These are phyloP conservation scores for Pyrrhoderma noxium DNA, from an alignment of 1,284 basidiomycete species.

Conservation along the genomic window DNA sequence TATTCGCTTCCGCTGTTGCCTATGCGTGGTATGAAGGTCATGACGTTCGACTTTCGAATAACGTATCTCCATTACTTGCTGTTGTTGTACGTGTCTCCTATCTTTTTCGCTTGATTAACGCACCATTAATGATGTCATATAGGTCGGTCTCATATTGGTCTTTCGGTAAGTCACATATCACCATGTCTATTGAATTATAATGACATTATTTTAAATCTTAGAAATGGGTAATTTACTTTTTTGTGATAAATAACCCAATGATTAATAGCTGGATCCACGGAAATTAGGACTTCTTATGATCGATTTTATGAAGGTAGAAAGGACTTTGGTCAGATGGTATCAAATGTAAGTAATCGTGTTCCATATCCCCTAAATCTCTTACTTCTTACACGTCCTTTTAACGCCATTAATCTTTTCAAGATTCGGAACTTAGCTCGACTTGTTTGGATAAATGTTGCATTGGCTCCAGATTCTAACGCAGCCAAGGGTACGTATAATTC, in stretches of 20 bases:
- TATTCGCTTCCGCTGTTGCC: conserved; percentile 59
- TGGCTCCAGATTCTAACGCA: conserved; percentile 38
- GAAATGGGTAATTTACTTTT: too few relatives aligned
- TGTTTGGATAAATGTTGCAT: conserved; percentile 74
- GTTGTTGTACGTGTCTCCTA: conserved; percentile 67
- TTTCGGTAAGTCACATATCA: conserved; percentile 46
- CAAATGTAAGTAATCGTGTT: conserved; percentile 39
- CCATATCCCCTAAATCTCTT: conserved; percentile 19
- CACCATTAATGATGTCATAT: conserved; percentile 8
- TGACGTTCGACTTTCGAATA: conserved; percentile 55
- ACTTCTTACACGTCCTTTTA: too few relatives aligned
- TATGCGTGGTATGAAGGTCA: conserved; percentile 51
- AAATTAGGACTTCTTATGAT: conserved; percentile 65
- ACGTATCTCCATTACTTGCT: conserved; percentile 77
- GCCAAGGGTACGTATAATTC: conserved; percentile 11
- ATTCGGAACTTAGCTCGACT: conserved; percentile 57
- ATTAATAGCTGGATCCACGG: neutral
- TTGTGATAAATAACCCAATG: conserved; percentile 20
- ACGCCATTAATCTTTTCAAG: conserved; percentile 34
- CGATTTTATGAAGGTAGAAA: conserved; percentile 83
- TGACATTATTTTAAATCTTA: too few relatives aligned
- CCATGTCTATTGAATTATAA: conserved; percentile 25
- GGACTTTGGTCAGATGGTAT: conserved; percentile 60
- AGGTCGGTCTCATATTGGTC: conserved; percentile 72
- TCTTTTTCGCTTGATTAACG: conserved; percentile 18